phyloP scores from a whole-genome alignment of 441 rosid genomes.

The Euphorbia neoarborescens region DNA sequence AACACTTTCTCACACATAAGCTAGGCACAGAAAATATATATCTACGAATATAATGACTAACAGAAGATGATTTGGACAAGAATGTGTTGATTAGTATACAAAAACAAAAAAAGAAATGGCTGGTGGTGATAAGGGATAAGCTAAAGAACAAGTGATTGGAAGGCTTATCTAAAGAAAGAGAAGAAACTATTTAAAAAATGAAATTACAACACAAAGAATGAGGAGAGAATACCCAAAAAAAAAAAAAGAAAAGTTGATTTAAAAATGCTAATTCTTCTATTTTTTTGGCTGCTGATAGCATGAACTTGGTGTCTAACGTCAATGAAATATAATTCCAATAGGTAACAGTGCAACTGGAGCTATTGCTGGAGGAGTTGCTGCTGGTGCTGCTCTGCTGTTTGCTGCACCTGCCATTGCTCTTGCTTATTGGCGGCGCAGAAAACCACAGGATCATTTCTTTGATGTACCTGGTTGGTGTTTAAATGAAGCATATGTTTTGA shows the following conservation, averaged over 20 bases:
- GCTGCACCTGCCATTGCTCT: conserved; percentile 82
- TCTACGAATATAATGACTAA: not conserved
- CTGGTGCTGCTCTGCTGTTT: conserved; percentile 86
- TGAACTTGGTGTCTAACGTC: not conserved
- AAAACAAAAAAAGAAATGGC: not conserved
- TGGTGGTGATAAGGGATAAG: not conserved
- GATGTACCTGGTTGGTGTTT: conserved; percentile 78
- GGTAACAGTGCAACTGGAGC: conserved; percentile 60
- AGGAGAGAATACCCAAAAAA: not conserved
- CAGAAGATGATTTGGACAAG: not conserved
- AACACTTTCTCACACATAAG: not conserved
- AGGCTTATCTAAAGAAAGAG: not conserved
- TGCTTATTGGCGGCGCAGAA: conserved; percentile 62
- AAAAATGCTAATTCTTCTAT: not conserved
- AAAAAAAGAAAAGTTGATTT: not conserved
- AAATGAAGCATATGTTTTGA: conserved; percentile 11
- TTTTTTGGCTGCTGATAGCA: not conserved
- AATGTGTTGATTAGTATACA: not conserved
- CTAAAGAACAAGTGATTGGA: not conserved
- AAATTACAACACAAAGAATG: not conserved
- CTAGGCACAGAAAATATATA: not conserved
- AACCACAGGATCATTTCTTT: conserved; percentile 78
- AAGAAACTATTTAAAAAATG: not conserved
- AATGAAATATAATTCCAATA: conserved; percentile 23
- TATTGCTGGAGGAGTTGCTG: conserved; percentile 95